Base-by-base conservation (phyloP, 768 basidiomycete genomes). In the Termitomyces sp. region DNA sequence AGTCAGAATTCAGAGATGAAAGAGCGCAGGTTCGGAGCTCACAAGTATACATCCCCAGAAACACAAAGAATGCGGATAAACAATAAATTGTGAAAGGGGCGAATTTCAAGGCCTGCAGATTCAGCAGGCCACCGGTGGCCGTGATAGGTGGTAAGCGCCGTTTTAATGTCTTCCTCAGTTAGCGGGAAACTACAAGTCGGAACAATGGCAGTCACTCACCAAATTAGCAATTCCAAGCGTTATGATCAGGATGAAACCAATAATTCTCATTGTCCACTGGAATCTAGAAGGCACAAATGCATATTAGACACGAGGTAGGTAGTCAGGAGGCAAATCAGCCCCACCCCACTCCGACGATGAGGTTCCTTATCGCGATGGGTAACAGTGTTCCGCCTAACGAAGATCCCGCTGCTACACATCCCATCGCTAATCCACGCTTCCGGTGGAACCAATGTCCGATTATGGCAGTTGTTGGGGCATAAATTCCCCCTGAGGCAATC, bases 391-490 rank as follows among this genome's bases (percentile, higher is more conserved):
- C 89, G 3, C 91, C 90, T 0, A 88, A 50, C 0, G 86, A 87
- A 0, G 85, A 82, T 0, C 89, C 89, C 13, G 83, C 73, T 0
- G 90, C 86, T 10, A 80, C 74, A 16, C 88, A 56, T 2, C 89
- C 88, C 69, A 89, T 76, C 65, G 0, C 91, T 9, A 51, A 39
- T 8, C 59, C 59, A 40, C 85, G 76, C 34, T 76, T 76, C 53
- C 75, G 80, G 59, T 82, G 81, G 74, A 90, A 91, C 89, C 89
- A 92, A 66, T 91, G 88, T 1, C 86, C 80, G 1, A 88, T 67
- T 30, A 87, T 72, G 1, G 82, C 81, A 4, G 82, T 69, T 3
- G 83, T 79, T 0, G 86, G 84, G 5, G 84, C 82, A 53, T 86
- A 89, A 12, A 89, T 74, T 13, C 84, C 70, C 2, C 89, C 88